A percentile compares a stretch with the other conserved stretches of the same genome.
phyloP scores from a whole-genome alignment of 2,329 filamentous ascomycete genomes.

The Alternaria triticina region DNA sequence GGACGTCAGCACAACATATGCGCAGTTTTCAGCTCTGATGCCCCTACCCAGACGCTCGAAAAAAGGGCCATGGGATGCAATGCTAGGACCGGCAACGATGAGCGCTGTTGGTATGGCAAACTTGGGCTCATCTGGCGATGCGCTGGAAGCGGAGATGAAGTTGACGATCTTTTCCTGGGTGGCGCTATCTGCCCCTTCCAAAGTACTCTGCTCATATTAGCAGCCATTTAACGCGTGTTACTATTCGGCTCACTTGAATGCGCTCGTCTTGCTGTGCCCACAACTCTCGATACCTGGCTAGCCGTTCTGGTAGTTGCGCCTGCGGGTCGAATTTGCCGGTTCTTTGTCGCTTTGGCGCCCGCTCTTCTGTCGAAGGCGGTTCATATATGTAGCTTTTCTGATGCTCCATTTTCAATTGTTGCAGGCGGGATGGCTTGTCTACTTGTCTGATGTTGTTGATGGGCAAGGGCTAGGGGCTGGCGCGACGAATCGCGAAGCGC shows the following conservation, averaged over 20 bases:
- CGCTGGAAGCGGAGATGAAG: slow-evolving; percentile 46
- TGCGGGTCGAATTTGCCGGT: slow-evolving; percentile 37
- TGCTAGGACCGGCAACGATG: slow-evolving; percentile 78
- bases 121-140: slow-evolving; percentile 26
- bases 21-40: slow-evolving; percentile 54
- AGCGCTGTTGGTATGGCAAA: slow-evolving; percentile 71
- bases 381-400: slow-evolving; percentile 57
- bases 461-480: slow-evolving; percentile 12
- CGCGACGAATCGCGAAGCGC: slow-evolving; percentile 31
- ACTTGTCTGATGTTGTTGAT: slow-evolving; percentile 5
- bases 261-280: slow-evolving; percentile 70
- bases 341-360: slow-evolving; percentile 51
- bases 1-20: slow-evolving; percentile 71
- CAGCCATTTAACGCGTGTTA: neutral
- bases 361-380: slow-evolving; percentile 41
- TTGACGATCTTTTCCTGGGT: slow-evolving; percentile 47
- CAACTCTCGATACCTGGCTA: slow-evolving; percentile 64
- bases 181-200: slow-evolving; percentile 49
- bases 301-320: slow-evolving; percentile 54
- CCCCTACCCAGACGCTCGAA: slow-evolving; percentile 69
- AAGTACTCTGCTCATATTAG: slow-evolving; percentile 39
- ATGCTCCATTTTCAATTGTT: slow-evolving; percentile 52
- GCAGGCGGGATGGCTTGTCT: neutral
- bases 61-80: slow-evolving; percentile 75
- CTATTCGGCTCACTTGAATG: slow-evolving; percentile 60